phyloP scores from a whole-genome alignment of 83 land plant genomes.

The Diphasiastrum complanatum region DNA sequence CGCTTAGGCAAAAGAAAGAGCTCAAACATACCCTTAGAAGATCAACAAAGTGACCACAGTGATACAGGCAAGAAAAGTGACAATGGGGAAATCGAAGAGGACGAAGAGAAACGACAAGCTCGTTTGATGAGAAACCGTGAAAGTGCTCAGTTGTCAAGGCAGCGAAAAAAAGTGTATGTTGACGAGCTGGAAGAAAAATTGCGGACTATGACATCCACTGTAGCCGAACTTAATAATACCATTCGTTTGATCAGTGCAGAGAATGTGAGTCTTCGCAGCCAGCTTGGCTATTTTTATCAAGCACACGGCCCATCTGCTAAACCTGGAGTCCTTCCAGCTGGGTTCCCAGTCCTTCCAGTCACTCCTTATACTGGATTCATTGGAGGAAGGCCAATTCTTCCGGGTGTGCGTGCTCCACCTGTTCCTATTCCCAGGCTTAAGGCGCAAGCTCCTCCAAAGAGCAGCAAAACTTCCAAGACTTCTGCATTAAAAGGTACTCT shows the following conservation, averaged over 20 bases:
- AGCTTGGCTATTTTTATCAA: slow-evolving; percentile 40
- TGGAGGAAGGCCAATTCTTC: slow-evolving; percentile 26
- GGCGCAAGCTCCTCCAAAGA: slow-evolving; percentile 30
- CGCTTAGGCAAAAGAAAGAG: too few species aligned
- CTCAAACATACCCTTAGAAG: too few species aligned
- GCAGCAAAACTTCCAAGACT: slow-evolving; percentile 14
- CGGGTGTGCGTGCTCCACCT: slow-evolving; percentile 64
- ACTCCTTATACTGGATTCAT: slow-evolving; percentile 34
- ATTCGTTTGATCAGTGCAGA: slow-evolving; percentile 74
- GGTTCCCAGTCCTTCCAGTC: slow-evolving; percentile 32
- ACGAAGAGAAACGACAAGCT: slow-evolving; percentile 66
- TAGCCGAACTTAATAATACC: slow-evolving; percentile 67
- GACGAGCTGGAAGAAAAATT: slow-evolving; percentile 94
- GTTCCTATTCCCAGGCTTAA: slow-evolving; percentile 85
- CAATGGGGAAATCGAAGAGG: too few species aligned
- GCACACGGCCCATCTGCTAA: slow-evolving; percentile 11
- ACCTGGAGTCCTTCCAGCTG: slow-evolving; percentile 16
- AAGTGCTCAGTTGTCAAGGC: slow-evolving; percentile 94
- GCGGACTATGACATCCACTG: slow-evolving; percentile 54
- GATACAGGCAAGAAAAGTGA: too few species aligned
- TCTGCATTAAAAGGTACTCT: slow-evolving; percentile 35
- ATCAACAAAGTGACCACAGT: too few species aligned
- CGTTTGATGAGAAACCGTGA: slow-evolving; percentile 87
- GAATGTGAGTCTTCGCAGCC: slow-evolving; percentile 69
- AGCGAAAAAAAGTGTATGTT: slow-evolving; percentile 90